Conservation (phyloP, 2,329 filamentous ascomycete genomes). For the Claviceps maximensis region DNA sequence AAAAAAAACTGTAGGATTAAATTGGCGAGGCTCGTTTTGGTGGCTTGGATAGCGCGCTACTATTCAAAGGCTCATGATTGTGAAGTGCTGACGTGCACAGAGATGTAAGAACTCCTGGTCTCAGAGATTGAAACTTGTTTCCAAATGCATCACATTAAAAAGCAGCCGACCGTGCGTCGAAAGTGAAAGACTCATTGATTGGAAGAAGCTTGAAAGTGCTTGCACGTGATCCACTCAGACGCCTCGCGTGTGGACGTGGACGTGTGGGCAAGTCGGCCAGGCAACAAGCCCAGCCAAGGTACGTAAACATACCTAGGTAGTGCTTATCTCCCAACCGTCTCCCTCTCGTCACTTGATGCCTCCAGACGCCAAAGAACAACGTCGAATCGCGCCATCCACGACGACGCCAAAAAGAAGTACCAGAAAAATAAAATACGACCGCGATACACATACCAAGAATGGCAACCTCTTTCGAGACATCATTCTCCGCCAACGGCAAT, state of each 20-base stretch:
- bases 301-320: conserved; percentile 9
- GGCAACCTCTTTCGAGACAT: conserved; percentile 53
- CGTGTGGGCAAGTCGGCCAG: conserved; percentile 1
- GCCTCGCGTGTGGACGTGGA: not conserved
- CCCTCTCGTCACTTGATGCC: not conserved
- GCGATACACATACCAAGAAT: conserved; percentile 22
- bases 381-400: not conserved
- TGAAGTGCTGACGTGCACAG: not conserved
- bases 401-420: not conserved
- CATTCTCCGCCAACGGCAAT: conserved; percentile 49
- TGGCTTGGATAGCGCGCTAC: not conserved
- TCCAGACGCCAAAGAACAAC: not conserved
- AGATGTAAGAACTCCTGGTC: not conserved
- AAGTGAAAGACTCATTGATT: no score
- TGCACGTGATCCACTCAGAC: conserved; percentile 11
- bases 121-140: not conserved
- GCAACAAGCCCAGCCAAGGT: not conserved
- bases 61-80: not conserved
- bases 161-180: no score
- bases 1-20: not conserved
- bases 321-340: not conserved
- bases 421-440: not conserved
- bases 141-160: not conserved
- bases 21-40: not conserved
- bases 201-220: not conserved